Evolutionary conservation across 2,329 filamentous ascomycete species (phyloP), one percentile per base, ranked within the genome.

Genomic region (Chrysoporthe puriensis): DNA sequence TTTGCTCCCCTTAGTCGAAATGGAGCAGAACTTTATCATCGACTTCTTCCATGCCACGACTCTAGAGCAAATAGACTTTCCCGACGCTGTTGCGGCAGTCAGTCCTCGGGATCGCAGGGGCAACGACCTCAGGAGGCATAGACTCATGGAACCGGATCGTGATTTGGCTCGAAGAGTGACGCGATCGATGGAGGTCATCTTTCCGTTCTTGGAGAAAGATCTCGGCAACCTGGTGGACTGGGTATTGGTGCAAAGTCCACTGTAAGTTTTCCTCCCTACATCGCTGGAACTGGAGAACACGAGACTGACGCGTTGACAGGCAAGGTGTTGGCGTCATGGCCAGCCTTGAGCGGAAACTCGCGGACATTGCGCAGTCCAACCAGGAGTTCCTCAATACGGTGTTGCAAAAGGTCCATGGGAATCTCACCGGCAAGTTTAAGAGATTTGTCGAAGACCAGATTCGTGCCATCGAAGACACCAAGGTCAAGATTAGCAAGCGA

Each of bases 401-500:
- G 1, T 82, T 98, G 2, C 91, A 96, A 73, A 94, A 93, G 75
- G 82, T 97, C 11, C 92, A 96, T 72, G 86, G 88, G 66, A 87
- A 87, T 54, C 83, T 98, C 21, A 88, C 91, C 72, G 86, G 87
- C 2, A 87, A 92, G 2, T 97, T 97, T 81, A 89, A 86, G 70
- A 93, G 92, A 70, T 97, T 98, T 73, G 89, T 98, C 9, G 95
- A 98, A 72, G 93, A 97, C 71, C 96, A 99, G 77, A 91, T 98
- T 68, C 92, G 93, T 36, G 94, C 94, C 5, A 97, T 98, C 71
- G 96, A 98, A 79, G 96, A 98, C 70, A 98, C 94, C 50, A 98
- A 98, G 80, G 95, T 99, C 78, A 97, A 97, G 83, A 94, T 97
- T 80, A 97, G 97, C 84, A 98, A 98, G 84, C 91, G 96, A 72